These are phyloP conservation scores for Tolypocladium nubicola DNA, from an alignment of 2,329 filamentous ascomycete genomes.

Conservation along the genomic window DNA sequence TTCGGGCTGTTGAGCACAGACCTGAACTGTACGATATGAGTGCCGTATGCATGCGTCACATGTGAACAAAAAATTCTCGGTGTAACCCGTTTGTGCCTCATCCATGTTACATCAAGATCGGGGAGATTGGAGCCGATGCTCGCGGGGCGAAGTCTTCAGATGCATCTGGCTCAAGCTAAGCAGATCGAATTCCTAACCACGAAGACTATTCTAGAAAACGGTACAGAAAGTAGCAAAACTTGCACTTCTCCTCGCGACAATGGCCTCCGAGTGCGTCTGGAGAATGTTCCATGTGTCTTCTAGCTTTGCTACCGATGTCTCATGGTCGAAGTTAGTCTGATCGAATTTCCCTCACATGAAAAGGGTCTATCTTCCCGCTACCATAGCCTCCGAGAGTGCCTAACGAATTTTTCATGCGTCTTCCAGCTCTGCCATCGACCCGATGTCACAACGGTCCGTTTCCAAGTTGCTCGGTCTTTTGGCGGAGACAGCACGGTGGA, in stretches of 20 bases:
- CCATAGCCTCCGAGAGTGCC: not conserved
- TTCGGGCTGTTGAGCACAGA: not conserved
- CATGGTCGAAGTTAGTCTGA: not conserved
- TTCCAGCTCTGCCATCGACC: not conserved
- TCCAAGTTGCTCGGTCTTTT: not conserved
- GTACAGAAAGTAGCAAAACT: no score
- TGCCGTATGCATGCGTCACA: not conserved
- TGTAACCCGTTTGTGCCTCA: not conserved
- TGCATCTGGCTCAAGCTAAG: not conserved
- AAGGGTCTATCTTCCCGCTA: not conserved
- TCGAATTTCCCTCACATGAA: not conserved
- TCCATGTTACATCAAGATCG: not conserved
- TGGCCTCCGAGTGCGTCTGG: not conserved
- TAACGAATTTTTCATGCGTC: not conserved
- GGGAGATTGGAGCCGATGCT: not conserved
- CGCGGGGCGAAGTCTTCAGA: no score
- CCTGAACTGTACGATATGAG: not conserved
- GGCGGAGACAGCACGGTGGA: not conserved
- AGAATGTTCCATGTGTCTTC: not conserved
- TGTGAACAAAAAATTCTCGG: not conserved
- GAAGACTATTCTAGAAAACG: no score
- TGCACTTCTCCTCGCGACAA: not conserved
- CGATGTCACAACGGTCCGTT: not conserved
- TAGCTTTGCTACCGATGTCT: not conserved
- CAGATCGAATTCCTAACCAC: not conserved